Percentiles rank a stretch among this genome's conserved stretches.
Evolutionary conservation across 257 asterid species (phyloP).

Genomic region (Jacaranda mimosifolia): DNA sequence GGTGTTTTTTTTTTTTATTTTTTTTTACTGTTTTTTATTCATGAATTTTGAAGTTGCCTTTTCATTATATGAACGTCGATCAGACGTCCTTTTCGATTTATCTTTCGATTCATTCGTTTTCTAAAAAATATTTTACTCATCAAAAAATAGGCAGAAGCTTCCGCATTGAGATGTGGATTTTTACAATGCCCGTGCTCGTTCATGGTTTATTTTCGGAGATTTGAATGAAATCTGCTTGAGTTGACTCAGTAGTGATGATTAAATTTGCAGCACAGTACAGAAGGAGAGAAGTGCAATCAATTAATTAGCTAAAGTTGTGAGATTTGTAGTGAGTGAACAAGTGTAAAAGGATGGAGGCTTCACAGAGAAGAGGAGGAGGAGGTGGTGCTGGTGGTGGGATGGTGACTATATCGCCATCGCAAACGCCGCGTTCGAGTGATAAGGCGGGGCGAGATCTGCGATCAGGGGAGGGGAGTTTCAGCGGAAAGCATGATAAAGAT

Average conservation of each 20-base stretch:
- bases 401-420: constrained; percentile 76
- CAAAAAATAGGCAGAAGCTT: background rate
- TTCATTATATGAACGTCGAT: constrained; percentile 32
- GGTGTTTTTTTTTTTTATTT: constrained; percentile 26
- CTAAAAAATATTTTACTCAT: too few relatives aligned
- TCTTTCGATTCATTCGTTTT: background rate
- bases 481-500: constrained; percentile 80
- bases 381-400: constrained; percentile 40
- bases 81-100: constrained; percentile 31
- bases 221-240: constrained; percentile 41
- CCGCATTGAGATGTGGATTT: constrained; percentile 34
- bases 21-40: background rate
- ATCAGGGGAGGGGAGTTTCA: constrained; percentile 82
- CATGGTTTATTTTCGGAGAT: constrained; percentile 36
- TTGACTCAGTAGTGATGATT: constrained; percentile 46
- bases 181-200: constrained; percentile 22
- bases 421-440: constrained; percentile 86
- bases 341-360: constrained; percentile 59
- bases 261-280: constrained; percentile 26
- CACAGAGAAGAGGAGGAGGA: constrained; percentile 78
- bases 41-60: constrained; percentile 28
- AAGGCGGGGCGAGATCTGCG: constrained; percentile 84
- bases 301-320: constrained; percentile 33
- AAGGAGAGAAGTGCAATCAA: constrained; percentile 26
- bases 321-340: constrained; percentile 37